Base-by-base conservation (phyloP, 768 basidiomycete genomes). In the Hydnomerulius pinastri region DNA sequence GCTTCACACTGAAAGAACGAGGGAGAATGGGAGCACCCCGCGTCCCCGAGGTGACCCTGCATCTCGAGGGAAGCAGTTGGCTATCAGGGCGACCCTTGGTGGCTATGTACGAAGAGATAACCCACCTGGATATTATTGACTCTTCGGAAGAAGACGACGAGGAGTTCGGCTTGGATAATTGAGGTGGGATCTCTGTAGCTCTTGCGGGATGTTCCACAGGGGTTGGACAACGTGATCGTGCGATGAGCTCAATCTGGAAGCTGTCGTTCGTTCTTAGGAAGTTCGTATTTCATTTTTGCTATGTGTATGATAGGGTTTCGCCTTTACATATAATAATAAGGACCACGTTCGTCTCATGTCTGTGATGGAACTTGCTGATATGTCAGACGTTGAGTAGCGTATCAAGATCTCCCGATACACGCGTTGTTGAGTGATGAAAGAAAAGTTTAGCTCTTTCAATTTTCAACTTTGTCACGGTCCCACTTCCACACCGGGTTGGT, bases 41-140 rank as follows among this genome's bases (percentile, higher is more conserved):
- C 55, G 60, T 67, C 43, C 36, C 43, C 61, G 60, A 61, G 56
- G 53, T 65, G 75, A 39, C 66, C 67, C 46, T 56, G 27, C 55
- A 56, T 70, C 54, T 63, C 61, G 50, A 63, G 55, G 49, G 55
- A 51, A 53, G 24, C 47, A 27, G 32, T 39, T 32, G 41, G 38
- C 44, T 54, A 55, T 55, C 51, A 51, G 52, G 51, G 51, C 50
- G 46, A 35, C 27, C 38, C 46, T 43, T 48, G 46, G 40, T 17
- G 1, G 27, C 50, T 40, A 46, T 46, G 39, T 36, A 28, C n/a
- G 37, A 53, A 55, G 50, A 48, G 45, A 48, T 40, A 41, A 53
- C 35, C 9, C 18, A 20, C 37, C 23, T 40, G 24, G n/a, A 43
- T 39, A 42, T 50, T 25, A 27, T 37, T 43, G 42, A 36, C n/a